Percentiles rank a stretch among this genome's conserved stretches.
Conservation (phyloP, 2,329 filamentous ascomycete genomes). For the Colletotrichum tamarilloi region DNA sequence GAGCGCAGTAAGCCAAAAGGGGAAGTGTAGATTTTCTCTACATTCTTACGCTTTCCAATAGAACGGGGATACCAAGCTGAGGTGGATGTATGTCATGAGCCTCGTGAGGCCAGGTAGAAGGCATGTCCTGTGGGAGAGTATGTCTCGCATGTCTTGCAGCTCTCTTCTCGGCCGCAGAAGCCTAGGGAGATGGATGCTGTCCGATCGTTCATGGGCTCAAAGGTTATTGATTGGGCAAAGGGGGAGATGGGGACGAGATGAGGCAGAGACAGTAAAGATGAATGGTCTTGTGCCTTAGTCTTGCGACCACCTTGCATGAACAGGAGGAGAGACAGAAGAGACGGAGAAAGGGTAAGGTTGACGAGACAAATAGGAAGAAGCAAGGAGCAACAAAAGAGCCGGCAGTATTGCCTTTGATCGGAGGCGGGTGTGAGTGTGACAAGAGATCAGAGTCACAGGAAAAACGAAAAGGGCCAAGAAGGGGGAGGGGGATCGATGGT, state of each 20-base stretch:
- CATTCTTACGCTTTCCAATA: background rate
- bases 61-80: background rate
- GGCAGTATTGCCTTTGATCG: background rate
- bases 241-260: conserved; percentile 5
- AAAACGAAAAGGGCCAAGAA: background rate
- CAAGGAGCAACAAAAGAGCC: conserved; percentile 21
- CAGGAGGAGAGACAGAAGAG: conserved; percentile 25
- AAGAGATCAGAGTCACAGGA: background rate
- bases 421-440: background rate
- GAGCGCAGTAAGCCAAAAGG: background rate
- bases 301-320: conserved; percentile 25
- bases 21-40: conserved; percentile 8
- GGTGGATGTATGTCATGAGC: background rate
- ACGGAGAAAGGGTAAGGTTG: conserved; percentile 7
- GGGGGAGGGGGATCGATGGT: conserved; percentile 1
- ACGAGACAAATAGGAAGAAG: conserved; percentile 16
- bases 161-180: conserved; percentile 19
- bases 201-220: background rate
- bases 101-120: conserved; percentile 8
- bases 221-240: conserved; percentile 10
- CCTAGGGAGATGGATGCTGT: conserved; percentile 21
- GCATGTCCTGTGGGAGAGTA: background rate
- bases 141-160: conserved; percentile 27
- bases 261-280: conserved; percentile 21
- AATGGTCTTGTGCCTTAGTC: background rate